Evolutionary conservation across 2,329 filamentous ascomycete genomes (phyloP), one percentile per base, ranked within the genome.

Genomic region (Aureobasidium sp.): DNA sequence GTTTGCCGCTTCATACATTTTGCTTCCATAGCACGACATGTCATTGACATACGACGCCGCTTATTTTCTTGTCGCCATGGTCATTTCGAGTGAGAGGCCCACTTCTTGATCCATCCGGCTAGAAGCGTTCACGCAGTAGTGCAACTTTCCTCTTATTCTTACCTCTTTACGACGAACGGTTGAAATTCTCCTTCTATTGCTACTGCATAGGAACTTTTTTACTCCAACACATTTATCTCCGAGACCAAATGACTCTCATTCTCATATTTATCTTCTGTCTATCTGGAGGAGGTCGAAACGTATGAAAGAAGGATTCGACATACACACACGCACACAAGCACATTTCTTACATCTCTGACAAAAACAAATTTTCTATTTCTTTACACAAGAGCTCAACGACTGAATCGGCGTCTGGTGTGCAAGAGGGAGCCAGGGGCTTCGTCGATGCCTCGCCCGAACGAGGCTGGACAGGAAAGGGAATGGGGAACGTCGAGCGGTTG

Each of bases 211-310:
- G 55, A 23, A 48, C 8, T 20, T n/a, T 20, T 8, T 20, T 20
- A 44, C 17, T 39, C 39, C 42, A 58, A 39, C 55, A 58, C 29
- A 27, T 39, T 58, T 34, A 57, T 57, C 53, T 57, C 20, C 42
- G 55, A 58, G 55, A 58, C 20, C 32, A 48, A 37, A 58, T n/a
- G 55, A 58, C 55, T 48, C 42, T 58, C 55, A 39, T 42, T 58
- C 9, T 47, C 29, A 57, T 57, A 57, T n/a, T 39, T 39, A 27
- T 47, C 29, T 58, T 58, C 55, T 47, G 55, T 58, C 55, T 57
- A 47, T 57, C 10, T 42, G 27, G 53, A 29, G 53, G 27, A 34
- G 41, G 27, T 57, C 53, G 53, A 44, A 44, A 46, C 41, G 39
- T 27, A 36, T 36, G 53, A 57, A 57, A 39, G 27, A 41, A 56